phyloP scores from a whole-genome alignment of 352 stramenopile species.

The Plasmopara halstedii region DNA sequence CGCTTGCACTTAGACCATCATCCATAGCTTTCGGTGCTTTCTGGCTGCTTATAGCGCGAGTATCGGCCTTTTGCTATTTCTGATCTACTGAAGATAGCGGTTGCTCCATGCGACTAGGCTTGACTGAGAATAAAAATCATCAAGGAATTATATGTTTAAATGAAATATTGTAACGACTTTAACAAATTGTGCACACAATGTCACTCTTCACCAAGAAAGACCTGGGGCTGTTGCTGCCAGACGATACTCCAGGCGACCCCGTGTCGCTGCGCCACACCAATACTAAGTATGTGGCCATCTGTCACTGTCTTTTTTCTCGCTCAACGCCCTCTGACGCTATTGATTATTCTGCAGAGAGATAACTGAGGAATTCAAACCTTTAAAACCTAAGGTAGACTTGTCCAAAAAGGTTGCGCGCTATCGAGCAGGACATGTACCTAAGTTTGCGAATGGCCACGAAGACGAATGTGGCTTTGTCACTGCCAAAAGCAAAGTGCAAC shows the following conservation, averaged over 20 bases:
- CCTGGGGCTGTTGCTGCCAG: constrained; percentile 67
- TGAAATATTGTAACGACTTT: neutral
- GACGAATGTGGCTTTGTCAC: constrained; percentile 76
- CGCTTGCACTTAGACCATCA: constrained; percentile 54
- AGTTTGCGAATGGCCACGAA: constrained; percentile 66
- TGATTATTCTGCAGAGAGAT: constrained; percentile 31
- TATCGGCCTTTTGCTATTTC: no score
- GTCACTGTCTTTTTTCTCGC: neutral
- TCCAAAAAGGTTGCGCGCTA: constrained; percentile 81
- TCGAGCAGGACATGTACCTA: constrained; percentile 70
- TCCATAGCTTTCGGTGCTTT: constrained; percentile 23
- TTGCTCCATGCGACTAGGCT: no score
- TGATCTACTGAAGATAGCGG: no score
- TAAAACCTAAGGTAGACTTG: constrained; percentile 73
- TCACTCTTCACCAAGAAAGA: constrained; percentile 86
- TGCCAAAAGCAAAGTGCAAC: constrained; percentile 52
- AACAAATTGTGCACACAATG: constrained; percentile 24
- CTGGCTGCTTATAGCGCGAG: constrained; percentile 3
- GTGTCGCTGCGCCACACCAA: constrained; percentile 74
- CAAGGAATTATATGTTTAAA: neutral
- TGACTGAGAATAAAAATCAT: no score
- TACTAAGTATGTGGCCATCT: constrained; percentile 30
- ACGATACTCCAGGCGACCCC: constrained; percentile 70
- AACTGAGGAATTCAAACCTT: constrained; percentile 63
- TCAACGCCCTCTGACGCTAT: constrained; percentile 1